These are phyloP conservation scores for Kwoniella heveanensis DNA, from an alignment of 768 basidiomycete species.

Conservation along the genomic window DNA sequence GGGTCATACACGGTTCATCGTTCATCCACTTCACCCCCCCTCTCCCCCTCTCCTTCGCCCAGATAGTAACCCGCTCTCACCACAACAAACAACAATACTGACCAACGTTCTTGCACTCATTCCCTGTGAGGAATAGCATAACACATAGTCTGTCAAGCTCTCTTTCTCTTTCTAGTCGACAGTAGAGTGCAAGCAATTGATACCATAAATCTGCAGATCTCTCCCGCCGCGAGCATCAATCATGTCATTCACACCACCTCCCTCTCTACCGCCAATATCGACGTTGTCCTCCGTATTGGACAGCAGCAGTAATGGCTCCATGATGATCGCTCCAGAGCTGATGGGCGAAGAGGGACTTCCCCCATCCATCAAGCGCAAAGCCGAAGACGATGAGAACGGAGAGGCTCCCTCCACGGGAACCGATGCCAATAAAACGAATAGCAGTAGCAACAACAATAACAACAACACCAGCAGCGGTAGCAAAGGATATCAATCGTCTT, in stretches of 20 bases:
- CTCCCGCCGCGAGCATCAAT: too few species aligned
- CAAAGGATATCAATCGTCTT: constrained; percentile 23
- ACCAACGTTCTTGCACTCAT: not conserved
- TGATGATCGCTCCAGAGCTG: constrained; percentile 26
- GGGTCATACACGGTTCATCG: not conserved
- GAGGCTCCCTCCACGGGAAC: not conserved
- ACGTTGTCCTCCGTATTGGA: constrained; percentile 17
- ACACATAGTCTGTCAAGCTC: too few species aligned
- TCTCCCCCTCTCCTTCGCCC: not conserved
- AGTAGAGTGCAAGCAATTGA: too few species aligned
- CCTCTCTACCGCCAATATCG: constrained; percentile 11
- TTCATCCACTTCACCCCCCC: not conserved
- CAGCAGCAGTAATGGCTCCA: constrained; percentile 4
- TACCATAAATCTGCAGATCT: too few species aligned
- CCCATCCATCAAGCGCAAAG: constrained; percentile 19
- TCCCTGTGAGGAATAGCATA: not conserved
- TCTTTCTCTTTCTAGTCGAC: too few species aligned
- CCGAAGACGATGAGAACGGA: constrained; percentile 1
- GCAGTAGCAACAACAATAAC: not conserved
- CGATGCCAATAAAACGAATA: not conserved
- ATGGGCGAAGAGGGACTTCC: constrained; percentile 25
- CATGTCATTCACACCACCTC: constrained; percentile 18
- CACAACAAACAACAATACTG: not conserved
- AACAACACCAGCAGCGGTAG: not conserved
- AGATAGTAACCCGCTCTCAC: not conserved